Base-by-base conservation (phyloP, 768 basidiomycete genomes). In the Naganishia randhawae region DNA sequence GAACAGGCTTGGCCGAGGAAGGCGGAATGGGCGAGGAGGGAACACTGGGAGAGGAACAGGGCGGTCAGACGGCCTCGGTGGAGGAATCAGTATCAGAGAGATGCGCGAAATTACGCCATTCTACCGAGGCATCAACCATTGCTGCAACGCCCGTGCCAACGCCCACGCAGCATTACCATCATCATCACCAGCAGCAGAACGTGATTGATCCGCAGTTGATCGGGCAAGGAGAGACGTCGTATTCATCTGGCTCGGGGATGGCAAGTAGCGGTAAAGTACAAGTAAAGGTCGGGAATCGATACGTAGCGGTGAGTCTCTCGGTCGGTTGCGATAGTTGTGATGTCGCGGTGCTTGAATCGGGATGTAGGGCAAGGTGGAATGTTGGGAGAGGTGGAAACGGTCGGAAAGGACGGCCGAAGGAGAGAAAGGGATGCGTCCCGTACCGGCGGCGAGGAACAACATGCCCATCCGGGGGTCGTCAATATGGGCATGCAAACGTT, bases 211-310 rank as follows among this genome's bases (percentile, higher is more conserved):
- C 33, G n/a, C 35, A 39, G 6, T 19, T 54, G 32, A 19, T 54
- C n/a, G 53, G 53, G 33, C 27, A 54, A 19, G 29, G 31, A 10
- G 31, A 54, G 7, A 10, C 35, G 55, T 16, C 55, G 1, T 57
- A 57, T 57, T 14, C 31, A 9, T 57, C 55, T 8, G 31, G 19
- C 8, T 37, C 35, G 35, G 55, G 53, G 31, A 19, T 11, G 32
- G 31, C 16, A 33, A 31, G 53, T 32, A 31, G n/a, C 10, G 55
- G n/a, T 13, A 57, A 37, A n/a, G 55, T 57, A 19, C 55, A 37
- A 27, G 55, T 57, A 11, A 37, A 35, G 16, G 55, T 57, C 1
- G 55, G 55, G 11, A 35, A 57, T 57, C 55, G 55, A n/a, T n/a
- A 39, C 6, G 55, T 57, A 8, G 55, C 35, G 31, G 55, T 57